These are phyloP conservation scores for Phytophthora hibernalis DNA, from an alignment of 352 stramenopile species.

Conservation along the genomic window DNA sequence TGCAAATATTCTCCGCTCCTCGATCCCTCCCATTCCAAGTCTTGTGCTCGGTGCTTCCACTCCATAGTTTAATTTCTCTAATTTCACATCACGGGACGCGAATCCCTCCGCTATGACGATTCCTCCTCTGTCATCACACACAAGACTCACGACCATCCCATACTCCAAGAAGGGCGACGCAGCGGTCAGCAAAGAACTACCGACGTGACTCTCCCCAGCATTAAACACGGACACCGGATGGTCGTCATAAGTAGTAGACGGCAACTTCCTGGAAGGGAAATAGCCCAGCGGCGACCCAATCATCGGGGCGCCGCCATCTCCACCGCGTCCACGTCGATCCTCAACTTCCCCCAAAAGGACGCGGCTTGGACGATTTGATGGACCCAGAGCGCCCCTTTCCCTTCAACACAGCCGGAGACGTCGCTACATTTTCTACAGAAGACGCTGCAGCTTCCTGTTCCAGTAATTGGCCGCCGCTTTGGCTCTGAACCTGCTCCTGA, in stretches of 20 bases:
- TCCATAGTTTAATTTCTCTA: constrained; percentile 59
- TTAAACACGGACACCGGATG: constrained; percentile 49
- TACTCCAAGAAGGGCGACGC: constrained; percentile 68
- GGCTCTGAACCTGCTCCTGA: constrained; percentile 7
- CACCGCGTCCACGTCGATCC: constrained; percentile 54
- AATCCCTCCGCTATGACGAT: constrained; percentile 68
- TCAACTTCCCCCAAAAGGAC: constrained; percentile 40
- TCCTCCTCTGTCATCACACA: constrained; percentile 64
- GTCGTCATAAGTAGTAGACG: constrained; percentile 34
- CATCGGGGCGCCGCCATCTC: constrained; percentile 31
- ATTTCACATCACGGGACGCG: constrained; percentile 56
- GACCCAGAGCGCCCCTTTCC: constrained; percentile 16
- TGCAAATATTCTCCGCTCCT: constrained; percentile 50
- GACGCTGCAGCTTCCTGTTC: constrained; percentile 3
- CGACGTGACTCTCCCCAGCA: constrained; percentile 29
- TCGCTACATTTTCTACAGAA: not conserved
- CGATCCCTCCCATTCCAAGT: constrained; percentile 53
- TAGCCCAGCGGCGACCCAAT: constrained; percentile 56
- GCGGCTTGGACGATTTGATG: constrained; percentile 12
- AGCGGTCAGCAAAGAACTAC: constrained; percentile 16
- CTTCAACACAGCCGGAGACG: not conserved
- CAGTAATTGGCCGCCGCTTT: not conserved
- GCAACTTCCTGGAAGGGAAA: constrained; percentile 53
- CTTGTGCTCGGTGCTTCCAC: constrained; percentile 33
- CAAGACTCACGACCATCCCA: constrained; percentile 69